phyloP scores from a whole-genome alignment of 257 asterid genomes.

The Ocimum tenuiflorum region DNA sequence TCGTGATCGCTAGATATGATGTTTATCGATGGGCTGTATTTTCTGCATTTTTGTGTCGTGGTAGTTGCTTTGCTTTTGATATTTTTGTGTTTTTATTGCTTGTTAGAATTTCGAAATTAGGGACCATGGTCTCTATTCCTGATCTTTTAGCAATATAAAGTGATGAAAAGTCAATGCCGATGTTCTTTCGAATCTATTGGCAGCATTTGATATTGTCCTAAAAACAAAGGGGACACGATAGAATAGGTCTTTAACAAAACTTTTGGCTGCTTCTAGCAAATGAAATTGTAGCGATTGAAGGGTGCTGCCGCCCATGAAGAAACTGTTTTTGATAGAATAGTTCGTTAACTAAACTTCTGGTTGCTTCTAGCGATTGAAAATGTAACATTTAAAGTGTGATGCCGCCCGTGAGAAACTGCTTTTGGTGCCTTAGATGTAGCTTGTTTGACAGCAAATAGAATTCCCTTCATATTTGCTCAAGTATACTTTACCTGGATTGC shows the following conservation, averaged over 20 bases:
- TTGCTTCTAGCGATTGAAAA: too few species aligned
- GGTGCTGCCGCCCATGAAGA: neutral
- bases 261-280: too few species aligned
- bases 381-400: neutral
- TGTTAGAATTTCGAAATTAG: conserved; percentile 8
- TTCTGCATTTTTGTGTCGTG: neutral
- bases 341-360: neutral
- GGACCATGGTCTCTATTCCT: neutral
- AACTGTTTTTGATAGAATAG: neutral
- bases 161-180: neutral
- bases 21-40: neutral
- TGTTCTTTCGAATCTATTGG: neutral
- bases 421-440: conserved; percentile 2
- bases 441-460: neutral
- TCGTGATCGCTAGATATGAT: conserved; percentile 17
- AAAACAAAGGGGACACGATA: neutral
- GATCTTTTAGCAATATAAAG: neutral
- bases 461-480: neutral
- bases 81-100: conserved; percentile 11
- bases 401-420: neutral
- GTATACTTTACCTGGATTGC: neutral
- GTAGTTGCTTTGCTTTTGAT: conserved; percentile 8
- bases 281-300: neutral
- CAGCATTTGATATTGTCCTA: neutral
- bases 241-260: neutral